Base-by-base conservation (phyloP, 2,329 filamentous ascomycete species). In the Aspergillus sp. region DNA sequence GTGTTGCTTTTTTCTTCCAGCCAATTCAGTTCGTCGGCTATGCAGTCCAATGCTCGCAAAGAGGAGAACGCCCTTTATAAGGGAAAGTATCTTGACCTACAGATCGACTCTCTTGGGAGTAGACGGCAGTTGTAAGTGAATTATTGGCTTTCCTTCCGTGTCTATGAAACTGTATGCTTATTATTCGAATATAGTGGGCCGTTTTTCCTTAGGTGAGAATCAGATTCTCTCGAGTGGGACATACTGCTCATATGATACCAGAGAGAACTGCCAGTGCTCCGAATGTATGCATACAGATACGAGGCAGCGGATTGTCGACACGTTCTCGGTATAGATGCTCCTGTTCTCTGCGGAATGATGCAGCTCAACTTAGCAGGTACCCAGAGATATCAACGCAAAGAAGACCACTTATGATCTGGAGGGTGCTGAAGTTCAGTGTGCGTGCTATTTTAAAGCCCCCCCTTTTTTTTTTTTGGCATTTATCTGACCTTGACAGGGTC, bases 251-350 rank as follows among this genome's bases (percentile, higher is more conserved):
- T 22, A 24, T 51, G 24, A 44, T 42, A 49, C 11, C 15, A 79
- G 81, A 41, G 82, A 86, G 47, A 81, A 84, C 48, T 88, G 82
- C 49, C 78, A 76, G 37, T 88, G 82, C 51, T 47, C 57, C 1
- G 54, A 63, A 38, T 86, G 82, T 51, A 68, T 82, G 15, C 79
- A 86, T 54, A 72, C 73, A 35, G 72, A 78, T 39, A 88, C 82
- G 4, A 75, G 69, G 54, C 82, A 88, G 56, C 66, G 80, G 15
- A 71, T 73, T 31, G 67, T 82, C 34, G 71, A 85, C 47, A 83
- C 77, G 0, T 84, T 84, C 45, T 66, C 70, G 35, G 75, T 82
- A 53, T 44, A 64, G 48, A 30, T 40, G 41, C 15, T 30, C n/a
- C n/a, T 24, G 4, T 24, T 14, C 2, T 14, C 8, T 17, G 12